Conservation (phyloP, 2,329 filamentous ascomycete species). For the Aspergillus amoenus region DNA sequence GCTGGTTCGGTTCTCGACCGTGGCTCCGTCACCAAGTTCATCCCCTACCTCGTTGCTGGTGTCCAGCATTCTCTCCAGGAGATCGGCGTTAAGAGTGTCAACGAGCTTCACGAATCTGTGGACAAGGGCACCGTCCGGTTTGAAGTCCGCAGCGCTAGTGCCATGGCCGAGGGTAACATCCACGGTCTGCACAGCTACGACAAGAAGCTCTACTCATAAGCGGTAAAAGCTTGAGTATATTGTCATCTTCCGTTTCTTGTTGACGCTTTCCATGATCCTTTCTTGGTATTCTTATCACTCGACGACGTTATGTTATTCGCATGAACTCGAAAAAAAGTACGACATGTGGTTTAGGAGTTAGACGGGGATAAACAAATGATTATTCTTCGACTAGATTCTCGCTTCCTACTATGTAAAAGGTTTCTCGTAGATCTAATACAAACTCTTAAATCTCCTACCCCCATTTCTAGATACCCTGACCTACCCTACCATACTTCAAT, state of each 20-base stretch:
- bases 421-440: not conserved
- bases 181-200: slow-evolving; percentile 97
- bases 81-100: slow-evolving; percentile 79
- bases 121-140: slow-evolving; percentile 77
- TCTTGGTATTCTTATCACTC: slow-evolving; percentile 20
- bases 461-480: not conserved
- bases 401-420: not conserved
- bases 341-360: slow-evolving; percentile 34
- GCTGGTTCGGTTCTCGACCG: slow-evolving; percentile 64
- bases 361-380: slow-evolving; percentile 16
- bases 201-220: slow-evolving; percentile 96
- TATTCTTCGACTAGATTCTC: not conserved
- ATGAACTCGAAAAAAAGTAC: slow-evolving; percentile 33
- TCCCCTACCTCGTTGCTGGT: slow-evolving; percentile 92
- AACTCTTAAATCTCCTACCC: not conserved
- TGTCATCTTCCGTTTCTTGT: slow-evolving; percentile 7
- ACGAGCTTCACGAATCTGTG: slow-evolving; percentile 74
- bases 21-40: slow-evolving; percentile 85
- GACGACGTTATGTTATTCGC: slow-evolving; percentile 28
- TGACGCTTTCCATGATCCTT: slow-evolving; percentile 12
- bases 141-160: slow-evolving; percentile 89
- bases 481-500: not conserved
- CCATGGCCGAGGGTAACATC: slow-evolving; percentile 93
- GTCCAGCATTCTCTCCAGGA: slow-evolving; percentile 98
- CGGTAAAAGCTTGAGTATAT: slow-evolving; percentile 13